Evolutionary conservation across 768 basidiomycete genomes (phyloP).

Genomic region (Leccinum ochraceum): DNA sequence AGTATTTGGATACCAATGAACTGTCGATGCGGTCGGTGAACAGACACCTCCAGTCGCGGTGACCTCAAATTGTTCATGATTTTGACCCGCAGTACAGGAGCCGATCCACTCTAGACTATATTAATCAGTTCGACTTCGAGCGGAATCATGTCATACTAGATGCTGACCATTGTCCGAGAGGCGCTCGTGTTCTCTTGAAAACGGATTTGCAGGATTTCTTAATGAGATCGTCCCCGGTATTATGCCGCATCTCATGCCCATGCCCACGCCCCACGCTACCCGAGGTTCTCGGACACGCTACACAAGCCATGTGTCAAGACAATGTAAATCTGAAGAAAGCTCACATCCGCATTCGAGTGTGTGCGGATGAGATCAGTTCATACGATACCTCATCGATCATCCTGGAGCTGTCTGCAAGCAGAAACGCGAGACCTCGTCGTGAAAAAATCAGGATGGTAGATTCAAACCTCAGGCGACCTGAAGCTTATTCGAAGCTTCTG

Average conservation of each 20-base stretch:
- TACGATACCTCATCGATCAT: not conserved
- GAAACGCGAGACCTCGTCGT: not conserved
- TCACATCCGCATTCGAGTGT: not conserved
- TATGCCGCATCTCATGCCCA: not conserved
- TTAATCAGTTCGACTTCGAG: not conserved
- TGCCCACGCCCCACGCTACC: slow-evolving; percentile 1
- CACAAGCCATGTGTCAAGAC: too few relatives aligned
- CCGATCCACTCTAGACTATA: not conserved
- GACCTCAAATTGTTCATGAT: not conserved
- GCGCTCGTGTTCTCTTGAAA: not conserved
- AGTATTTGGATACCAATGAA: not conserved
- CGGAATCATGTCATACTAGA: too few relatives aligned
- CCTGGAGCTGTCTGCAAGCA: not conserved
- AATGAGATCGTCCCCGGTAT: not conserved
- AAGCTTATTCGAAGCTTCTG: not conserved
- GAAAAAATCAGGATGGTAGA: not conserved
- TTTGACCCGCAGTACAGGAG: not conserved
- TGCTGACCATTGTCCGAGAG: slow-evolving; percentile 4
- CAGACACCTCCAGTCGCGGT: not conserved
- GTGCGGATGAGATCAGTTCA: not conserved
- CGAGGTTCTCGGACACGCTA: slow-evolving; percentile 1
- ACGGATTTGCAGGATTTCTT: not conserved
- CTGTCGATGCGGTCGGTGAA: not conserved
- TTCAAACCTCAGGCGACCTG: too few relatives aligned
- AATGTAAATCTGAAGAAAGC: too few relatives aligned